Base-by-base conservation (phyloP, 139 green algal species). In the Micractinium sp. region DNA sequence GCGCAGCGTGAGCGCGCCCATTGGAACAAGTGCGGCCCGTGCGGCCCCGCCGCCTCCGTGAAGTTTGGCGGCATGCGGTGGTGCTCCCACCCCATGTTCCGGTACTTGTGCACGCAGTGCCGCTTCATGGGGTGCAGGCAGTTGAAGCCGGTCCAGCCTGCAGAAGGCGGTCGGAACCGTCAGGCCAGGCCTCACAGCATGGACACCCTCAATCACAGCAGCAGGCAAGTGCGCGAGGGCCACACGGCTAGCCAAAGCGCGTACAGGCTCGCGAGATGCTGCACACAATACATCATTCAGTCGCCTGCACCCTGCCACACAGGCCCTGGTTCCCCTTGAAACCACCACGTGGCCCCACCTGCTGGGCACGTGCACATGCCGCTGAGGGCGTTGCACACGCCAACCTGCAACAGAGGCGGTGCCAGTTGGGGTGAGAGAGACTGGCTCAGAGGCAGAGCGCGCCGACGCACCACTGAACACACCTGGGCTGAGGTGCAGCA, bases 91-190 rank as follows among this genome's bases (percentile, higher is more conserved):
- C 73, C 73, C 31, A 35, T 25, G n/a, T 79, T n/a, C 31, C 73
- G 73, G 73, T 79, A 79, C 73, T 79, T 79, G 73, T 79, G 73
- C 20, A 63, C 31, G 88, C 93, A 95, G 66, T 87, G 73, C 22
- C 63, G 63, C 23, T 78, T 78, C 81, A 86, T 56, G 16, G 60
- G 81, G 29, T 76, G 61, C 19, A 86, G 35, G 82, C 82, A 86
- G 61, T 86, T 86, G 82, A 86, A 86, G n/a, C 82, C 82, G 14
- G 35, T 67, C 82, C 82, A 86, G n/a, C 82, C 82, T 25, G 82
- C 63, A 23, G 20, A 27, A 12, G 27, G 25, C 0, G 73, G n/a
- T 9, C 2, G 20, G 63, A 5, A 71, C 63, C 9, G 63, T 25
- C 63, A 27, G 63, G 63, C 20, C 20, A 71, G 9, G 20, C 20